Percentiles rank a stretch among this genome's conserved stretches.
phyloP scores from a whole-genome alignment of 2,329 filamentous ascomycete genomes.

The Septoria linicola region DNA sequence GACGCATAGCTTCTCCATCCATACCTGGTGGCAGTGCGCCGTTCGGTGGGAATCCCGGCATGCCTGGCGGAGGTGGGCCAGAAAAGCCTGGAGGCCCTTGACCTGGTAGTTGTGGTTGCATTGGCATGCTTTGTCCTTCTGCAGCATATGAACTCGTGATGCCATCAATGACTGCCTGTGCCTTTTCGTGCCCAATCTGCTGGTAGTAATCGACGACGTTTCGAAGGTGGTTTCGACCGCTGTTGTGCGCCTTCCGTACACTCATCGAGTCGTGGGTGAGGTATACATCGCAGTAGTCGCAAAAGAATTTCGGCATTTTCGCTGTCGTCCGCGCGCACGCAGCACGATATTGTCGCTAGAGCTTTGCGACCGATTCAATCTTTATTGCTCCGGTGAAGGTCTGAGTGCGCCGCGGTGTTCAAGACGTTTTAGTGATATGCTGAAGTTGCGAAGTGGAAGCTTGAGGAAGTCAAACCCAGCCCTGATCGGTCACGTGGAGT shows the following conservation, averaged over 20 bases:
- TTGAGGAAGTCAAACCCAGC: not conserved
- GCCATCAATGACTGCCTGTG: slow-evolving; percentile 95
- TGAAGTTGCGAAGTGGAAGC: not conserved
- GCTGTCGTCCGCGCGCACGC: slow-evolving; percentile 6
- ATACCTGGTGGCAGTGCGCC: slow-evolving; percentile 28
- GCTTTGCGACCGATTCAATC: not conserved
- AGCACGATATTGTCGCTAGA: not conserved
- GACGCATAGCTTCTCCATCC: not conserved
- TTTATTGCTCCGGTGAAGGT: too few relatives aligned
- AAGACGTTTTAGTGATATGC: too few relatives aligned
- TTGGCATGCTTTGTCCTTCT: slow-evolving; percentile 80
- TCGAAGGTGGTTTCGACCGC: slow-evolving; percentile 90
- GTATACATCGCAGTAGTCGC: slow-evolving; percentile 99
- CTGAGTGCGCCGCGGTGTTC: too few relatives aligned
- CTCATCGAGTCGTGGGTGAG: slow-evolving; percentile 99
- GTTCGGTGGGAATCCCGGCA: slow-evolving; percentile 30
- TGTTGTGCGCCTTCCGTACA: slow-evolving; percentile 98
- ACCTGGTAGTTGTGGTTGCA: slow-evolving; percentile 56
- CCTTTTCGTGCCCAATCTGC: slow-evolving; percentile 98
- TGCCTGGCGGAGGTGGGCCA: slow-evolving; percentile 34
- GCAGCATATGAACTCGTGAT: slow-evolving; percentile 95
- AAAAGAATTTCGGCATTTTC: slow-evolving; percentile 40
- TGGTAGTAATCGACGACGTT: slow-evolving; percentile 99
- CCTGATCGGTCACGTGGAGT: not conserved
- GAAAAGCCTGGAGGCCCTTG: slow-evolving; percentile 29